A percentile compares a stretch with the other conserved stretches of the same genome.
phyloP scores from a whole-genome alignment of 768 basidiomycete genomes.

The Leccinum subtestaceum region DNA sequence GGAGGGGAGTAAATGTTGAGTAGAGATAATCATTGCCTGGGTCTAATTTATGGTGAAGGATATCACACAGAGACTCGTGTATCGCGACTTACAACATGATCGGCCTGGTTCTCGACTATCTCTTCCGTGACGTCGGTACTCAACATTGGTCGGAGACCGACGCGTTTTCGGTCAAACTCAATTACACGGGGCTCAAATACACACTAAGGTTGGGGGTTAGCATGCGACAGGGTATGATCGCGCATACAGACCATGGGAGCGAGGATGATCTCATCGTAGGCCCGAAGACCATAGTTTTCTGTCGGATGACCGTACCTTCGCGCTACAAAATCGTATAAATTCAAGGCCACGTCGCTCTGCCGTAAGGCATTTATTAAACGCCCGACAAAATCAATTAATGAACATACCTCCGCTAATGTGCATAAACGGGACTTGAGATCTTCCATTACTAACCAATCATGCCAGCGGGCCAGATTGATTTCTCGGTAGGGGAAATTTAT shows the following conservation, averaged over 20 bases:
- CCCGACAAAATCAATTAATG: slow-evolving; percentile 3
- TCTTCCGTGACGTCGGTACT: slow-evolving; percentile 71
- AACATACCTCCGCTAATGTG: slow-evolving; percentile 80
- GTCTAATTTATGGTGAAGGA: slow-evolving; percentile 51
- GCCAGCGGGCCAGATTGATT: slow-evolving; percentile 67
- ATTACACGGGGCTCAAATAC: slow-evolving; percentile 92
- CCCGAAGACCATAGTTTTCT: slow-evolving; percentile 84
- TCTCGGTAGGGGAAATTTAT: slow-evolving; percentile 89
- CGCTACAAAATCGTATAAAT: slow-evolving; percentile 87
- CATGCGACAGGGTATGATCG: neutral
- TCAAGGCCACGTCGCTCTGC: slow-evolving; percentile 86
- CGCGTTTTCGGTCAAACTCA: slow-evolving; percentile 78
- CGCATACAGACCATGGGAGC: slow-evolving; percentile 77
- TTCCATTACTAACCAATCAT: slow-evolving; percentile 92
- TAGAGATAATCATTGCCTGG: slow-evolving; percentile 87
- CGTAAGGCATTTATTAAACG: slow-evolving; percentile 5
- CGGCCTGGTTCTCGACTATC: slow-evolving; percentile 54
- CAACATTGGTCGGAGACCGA: slow-evolving; percentile 46
- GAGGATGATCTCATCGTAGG: slow-evolving; percentile 93
- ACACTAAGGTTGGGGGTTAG: slow-evolving; percentile 47
- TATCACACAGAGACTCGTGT: neutral
- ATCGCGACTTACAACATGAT: slow-evolving; percentile 46
- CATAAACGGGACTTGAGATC: slow-evolving; percentile 84
- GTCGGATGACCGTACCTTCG: slow-evolving; percentile 71
- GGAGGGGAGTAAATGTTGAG: slow-evolving; percentile 65